Percentiles rank a stretch among this genome's conserved stretches.
Conservation (phyloP, 306 rosid genomes). For the Glycine latifolia region DNA sequence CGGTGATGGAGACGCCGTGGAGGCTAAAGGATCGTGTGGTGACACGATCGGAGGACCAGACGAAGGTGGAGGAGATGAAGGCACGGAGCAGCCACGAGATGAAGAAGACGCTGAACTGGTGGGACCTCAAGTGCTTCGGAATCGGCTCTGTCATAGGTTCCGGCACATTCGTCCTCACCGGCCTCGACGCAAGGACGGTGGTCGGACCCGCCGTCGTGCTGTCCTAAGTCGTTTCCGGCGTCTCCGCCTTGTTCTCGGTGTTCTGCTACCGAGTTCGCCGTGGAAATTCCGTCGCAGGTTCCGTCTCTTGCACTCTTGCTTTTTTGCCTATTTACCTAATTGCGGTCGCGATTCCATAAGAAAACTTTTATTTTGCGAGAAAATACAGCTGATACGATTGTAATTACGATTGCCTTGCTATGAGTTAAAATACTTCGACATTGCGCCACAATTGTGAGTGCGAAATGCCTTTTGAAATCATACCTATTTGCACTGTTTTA, state of each 20-base stretch:
- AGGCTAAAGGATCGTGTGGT: conserved; percentile 62
- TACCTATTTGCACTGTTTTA: too few relatives aligned
- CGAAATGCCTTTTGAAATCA: too few relatives aligned
- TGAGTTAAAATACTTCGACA: too few relatives aligned
- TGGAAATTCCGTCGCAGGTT: conserved; percentile 90
- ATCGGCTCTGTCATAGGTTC: conserved; percentile 86
- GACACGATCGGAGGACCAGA: conserved; percentile 62
- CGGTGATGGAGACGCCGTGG: conserved; percentile 61
- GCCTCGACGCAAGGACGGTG: conserved; percentile 53
- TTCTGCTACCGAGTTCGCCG: conserved; percentile 93
- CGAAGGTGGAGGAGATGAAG: conserved; percentile 74
- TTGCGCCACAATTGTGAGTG: too few relatives aligned
- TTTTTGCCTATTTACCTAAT: too few relatives aligned
- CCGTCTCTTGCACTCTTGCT: not conserved
- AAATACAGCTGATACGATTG: too few relatives aligned
- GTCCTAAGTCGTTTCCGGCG: conserved; percentile 76
- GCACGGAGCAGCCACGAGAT: conserved; percentile 71
- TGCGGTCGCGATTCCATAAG: too few relatives aligned
- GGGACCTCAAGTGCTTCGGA: conserved; percentile 94
- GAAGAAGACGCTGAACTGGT: conserved; percentile 90
- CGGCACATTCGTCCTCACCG: conserved; percentile 86
- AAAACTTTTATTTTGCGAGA: too few relatives aligned
- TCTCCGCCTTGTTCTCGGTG: conserved; percentile 90
- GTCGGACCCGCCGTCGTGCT: conserved; percentile 87
- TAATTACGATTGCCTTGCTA: too few relatives aligned